Evolutionary conservation across 1,284 basidiomycete species (phyloP), one percentile per base, ranked within the genome.

Genomic region (Agaricales sp.): DNA sequence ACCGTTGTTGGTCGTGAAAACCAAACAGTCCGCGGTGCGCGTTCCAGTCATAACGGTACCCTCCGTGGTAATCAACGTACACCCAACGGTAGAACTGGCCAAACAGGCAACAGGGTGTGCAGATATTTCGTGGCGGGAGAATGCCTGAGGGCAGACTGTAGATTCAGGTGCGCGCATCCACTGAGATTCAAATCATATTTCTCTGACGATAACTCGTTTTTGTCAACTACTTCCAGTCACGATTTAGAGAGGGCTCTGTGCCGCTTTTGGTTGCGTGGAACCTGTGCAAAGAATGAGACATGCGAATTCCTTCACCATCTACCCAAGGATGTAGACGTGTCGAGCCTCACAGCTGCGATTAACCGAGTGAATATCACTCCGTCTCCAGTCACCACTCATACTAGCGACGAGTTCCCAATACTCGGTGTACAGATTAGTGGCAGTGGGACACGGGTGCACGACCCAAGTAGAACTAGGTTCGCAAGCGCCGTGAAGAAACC

Each of bases 261-360:
- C 66, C 87, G 95, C 25, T 99, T 98, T 71, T 99, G 95, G 95
- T 76, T 99, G 38, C 80, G 93, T 46, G 95, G 95, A 2, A 93
- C 92, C 50, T 97, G 93, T 61, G 89, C 92, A 43, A 97, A 97
- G 65, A 86, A 92, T 47, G 92, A 95, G 52, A 81, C 77, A 55
- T 91, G 87, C 71, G 87, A 91, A 66, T 95, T 95, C 65, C 66
- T 95, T 59, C 92, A 95, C 60, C 87, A 89, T 59, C 71, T 95
- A 1, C 92, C 92, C 1, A 82, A 87, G 60, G 79, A 89, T 58
- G 77, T 83, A 46, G 82, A 89, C 59, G 71, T 87, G 49, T 62
- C 79, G 18, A 74, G 74, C 38, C 67, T 91, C 41, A 80, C 80
- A 46, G 71, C 72, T 43, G 82, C 84, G n/a, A 81, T 92, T 69